phyloP scores from a whole-genome alignment of 805 yeast genomes.

The Candida sphagnicola region DNA sequence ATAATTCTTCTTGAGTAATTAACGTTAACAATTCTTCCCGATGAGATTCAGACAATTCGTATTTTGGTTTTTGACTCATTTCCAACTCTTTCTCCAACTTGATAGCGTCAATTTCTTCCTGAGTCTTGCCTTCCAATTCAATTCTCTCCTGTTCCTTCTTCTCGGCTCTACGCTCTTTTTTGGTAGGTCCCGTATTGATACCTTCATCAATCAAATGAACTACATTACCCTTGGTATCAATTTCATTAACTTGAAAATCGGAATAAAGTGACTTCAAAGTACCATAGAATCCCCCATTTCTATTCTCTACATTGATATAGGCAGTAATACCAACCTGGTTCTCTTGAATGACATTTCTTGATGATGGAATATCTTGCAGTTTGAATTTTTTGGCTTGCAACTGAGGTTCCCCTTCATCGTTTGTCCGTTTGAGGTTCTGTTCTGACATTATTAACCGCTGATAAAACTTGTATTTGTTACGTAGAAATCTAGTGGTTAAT shows the following conservation, averaged over 20 bases:
- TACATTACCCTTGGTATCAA: conserved; percentile 62
- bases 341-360: conserved; percentile 1
- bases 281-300: conserved; percentile 62
- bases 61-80: conserved; percentile 24
- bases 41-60: conserved; percentile 44
- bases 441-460: neutral
- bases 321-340: conserved; percentile 79
- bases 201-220: conserved; percentile 78
- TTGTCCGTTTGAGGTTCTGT: neutral
- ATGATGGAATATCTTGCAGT: neutral
- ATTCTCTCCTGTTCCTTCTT: conserved; percentile 37
- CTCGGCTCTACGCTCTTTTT: conserved; percentile 46
- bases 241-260: conserved; percentile 92
- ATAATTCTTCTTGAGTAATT: conserved; percentile 61
- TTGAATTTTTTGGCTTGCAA: neutral
- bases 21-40: conserved; percentile 44
- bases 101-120: conserved; percentile 29
- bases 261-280: conserved; percentile 83
- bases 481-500: neutral
- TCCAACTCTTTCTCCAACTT: conserved; percentile 20
- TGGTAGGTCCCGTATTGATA: conserved; percentile 41
- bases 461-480: neutral
- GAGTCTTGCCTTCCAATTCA: conserved; percentile 21
- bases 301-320: conserved; percentile 45
- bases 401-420: neutral